Evolutionary conservation across 2,329 filamentous ascomycete species (phyloP).

Genomic region (Colletotrichum navitas): DNA sequence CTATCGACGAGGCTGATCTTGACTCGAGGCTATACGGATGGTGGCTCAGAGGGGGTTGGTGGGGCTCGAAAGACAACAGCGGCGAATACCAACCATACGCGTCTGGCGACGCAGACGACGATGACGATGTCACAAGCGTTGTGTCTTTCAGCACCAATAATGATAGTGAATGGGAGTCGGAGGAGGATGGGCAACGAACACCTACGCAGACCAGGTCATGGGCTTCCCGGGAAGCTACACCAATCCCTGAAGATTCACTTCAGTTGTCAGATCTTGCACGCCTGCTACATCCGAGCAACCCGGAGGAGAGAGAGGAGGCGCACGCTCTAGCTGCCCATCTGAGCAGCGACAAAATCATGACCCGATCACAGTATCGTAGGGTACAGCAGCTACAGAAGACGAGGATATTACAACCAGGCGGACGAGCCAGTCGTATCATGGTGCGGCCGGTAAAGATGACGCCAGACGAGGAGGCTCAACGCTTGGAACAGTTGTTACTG

Average conservation of each 20-base stretch:
- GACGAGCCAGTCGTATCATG: conserved; percentile 48
- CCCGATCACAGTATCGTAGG: conserved; percentile 80
- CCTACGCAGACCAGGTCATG: conserved; percentile 72
- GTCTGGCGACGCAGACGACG: conserved; percentile 57
- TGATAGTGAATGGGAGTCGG: conserved; percentile 62
- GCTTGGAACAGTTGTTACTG: conserved; percentile 72
- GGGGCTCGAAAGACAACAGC: conserved; percentile 84
- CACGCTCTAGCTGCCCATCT: conserved; percentile 85
- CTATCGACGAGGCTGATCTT: conserved; percentile 73
- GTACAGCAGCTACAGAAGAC: conserved; percentile 77
- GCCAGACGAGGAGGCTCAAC: conserved; percentile 69
- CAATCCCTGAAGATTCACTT: conserved; percentile 72
- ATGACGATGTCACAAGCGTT: conserved; percentile 84
- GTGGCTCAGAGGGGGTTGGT: conserved; percentile 87
- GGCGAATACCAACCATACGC: conserved; percentile 77
- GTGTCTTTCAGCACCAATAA: conserved; percentile 68
- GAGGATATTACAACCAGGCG: conserved; percentile 71
- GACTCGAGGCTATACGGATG: conserved; percentile 83
- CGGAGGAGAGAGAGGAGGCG: conserved; percentile 85
- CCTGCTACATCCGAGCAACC: conserved; percentile 83
- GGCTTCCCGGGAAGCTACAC: conserved; percentile 67
- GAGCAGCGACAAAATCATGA: conserved; percentile 78
- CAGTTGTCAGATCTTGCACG: conserved; percentile 78
- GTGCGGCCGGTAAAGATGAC: conserved; percentile 58
- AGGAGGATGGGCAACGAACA: conserved; percentile 70